Conservation (phyloP, 768 basidiomycete species). For the Cystobasidium onofrii region DNA sequence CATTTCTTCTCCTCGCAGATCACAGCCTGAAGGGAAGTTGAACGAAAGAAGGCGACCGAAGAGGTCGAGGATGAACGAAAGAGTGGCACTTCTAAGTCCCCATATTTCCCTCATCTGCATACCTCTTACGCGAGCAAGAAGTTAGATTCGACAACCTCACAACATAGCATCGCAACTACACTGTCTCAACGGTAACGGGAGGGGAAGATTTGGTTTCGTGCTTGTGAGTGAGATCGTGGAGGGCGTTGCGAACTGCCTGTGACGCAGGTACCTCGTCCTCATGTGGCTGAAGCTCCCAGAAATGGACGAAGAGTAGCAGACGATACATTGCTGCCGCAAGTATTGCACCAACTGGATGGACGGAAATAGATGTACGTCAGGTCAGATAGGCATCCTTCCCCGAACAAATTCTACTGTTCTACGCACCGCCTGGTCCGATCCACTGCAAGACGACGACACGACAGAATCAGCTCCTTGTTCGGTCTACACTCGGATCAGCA, state of each 20-base stretch:
- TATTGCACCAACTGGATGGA: not conserved
- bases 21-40: too few relatives aligned
- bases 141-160: too few relatives aligned
- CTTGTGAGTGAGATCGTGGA: not conserved
- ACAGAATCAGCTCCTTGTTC: not conserved
- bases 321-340: constrained; percentile 3
- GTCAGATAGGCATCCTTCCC: too few relatives aligned
- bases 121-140: too few relatives aligned
- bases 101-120: too few relatives aligned
- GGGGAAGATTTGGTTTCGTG: not conserved
- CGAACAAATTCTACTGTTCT: too few relatives aligned
- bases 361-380: too few relatives aligned
- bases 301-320: not conserved
- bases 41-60: too few relatives aligned
- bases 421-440: not conserved
- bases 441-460: not conserved
- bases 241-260: not conserved
- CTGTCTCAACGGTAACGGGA: not conserved
- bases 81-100: too few relatives aligned
- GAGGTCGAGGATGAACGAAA: too few relatives aligned
- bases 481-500: too few relatives aligned
- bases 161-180: not conserved
- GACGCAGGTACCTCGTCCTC: not conserved
- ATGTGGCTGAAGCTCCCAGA: not conserved
- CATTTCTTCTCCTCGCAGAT: too few relatives aligned